Percentiles rank a stretch among this genome's conserved stretches.
These are phyloP conservation scores for Phascolomyces articulosus DNA, from an alignment of 371 early-diverging fungal species.

Conservation along the genomic window DNA sequence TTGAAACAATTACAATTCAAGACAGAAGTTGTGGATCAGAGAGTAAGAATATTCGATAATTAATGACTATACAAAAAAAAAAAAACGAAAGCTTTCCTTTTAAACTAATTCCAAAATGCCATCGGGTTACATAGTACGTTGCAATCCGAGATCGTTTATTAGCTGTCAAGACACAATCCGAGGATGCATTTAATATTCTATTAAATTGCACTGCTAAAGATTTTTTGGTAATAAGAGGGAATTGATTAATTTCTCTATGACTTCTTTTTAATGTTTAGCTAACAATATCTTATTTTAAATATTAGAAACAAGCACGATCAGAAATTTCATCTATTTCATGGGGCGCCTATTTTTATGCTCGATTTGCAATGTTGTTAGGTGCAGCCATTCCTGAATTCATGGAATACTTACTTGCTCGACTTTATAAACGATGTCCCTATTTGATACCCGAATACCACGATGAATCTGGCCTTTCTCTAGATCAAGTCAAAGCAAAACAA, in stretches of 20 bases:
- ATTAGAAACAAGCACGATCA: constrained; percentile 72
- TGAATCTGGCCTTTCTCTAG: constrained; percentile 41
- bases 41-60: constrained; percentile 8
- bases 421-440: constrained; percentile 81
- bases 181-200: constrained; percentile 56
- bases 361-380: constrained; percentile 66
- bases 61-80: constrained; percentile 26
- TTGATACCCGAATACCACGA: constrained; percentile 71
- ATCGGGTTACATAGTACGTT: constrained; percentile 57
- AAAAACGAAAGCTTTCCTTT: constrained; percentile 48
- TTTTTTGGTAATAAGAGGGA: constrained; percentile 59
- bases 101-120: too few species aligned
- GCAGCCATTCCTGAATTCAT: constrained; percentile 61
- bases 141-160: constrained; percentile 50
- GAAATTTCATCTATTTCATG: constrained; percentile 68
- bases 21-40: constrained; percentile 21
- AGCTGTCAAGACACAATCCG: constrained; percentile 38
- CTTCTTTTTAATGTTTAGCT: too few species aligned
- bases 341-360: constrained; percentile 76
- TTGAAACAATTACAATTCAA: constrained; percentile 14
- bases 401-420: constrained; percentile 72
- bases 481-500: constrained; percentile 38
- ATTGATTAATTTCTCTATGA: too few species aligned
- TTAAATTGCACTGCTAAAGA: constrained; percentile 72
- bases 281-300: background rate